These are phyloP conservation scores for Ganoderma lingzhi DNA, from an alignment of 1,284 basidiomycete genomes.

Conservation along the genomic window DNA sequence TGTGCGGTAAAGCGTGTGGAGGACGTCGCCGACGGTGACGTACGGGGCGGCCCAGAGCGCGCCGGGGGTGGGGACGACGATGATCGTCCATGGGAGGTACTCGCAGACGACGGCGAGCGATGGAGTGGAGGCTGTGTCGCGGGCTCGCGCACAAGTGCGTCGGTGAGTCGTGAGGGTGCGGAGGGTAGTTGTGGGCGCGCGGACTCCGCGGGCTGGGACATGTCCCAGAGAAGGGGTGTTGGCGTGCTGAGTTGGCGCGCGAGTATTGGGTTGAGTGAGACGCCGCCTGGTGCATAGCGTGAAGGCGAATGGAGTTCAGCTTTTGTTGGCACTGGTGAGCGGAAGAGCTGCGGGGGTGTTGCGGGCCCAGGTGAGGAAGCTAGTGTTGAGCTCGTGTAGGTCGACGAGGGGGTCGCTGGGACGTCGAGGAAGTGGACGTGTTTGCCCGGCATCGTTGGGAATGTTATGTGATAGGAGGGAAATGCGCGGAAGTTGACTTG, in stretches of 20 bases:
- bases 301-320: slow-evolving; percentile 2
- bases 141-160: slow-evolving; percentile 21
- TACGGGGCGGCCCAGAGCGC: slow-evolving; percentile 29
- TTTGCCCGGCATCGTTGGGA: slow-evolving; percentile 26
- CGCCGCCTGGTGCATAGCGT: slow-evolving; percentile 4
- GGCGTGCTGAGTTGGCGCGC: slow-evolving; percentile 13
- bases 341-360: slow-evolving; percentile 20
- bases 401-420: slow-evolving; percentile 25
- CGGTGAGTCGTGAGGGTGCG: slow-evolving; percentile 14
- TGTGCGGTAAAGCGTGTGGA: slow-evolving; percentile 32
- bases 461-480: neutral
- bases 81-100: slow-evolving; percentile 31
- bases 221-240: slow-evolving; percentile 28
- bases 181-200: slow-evolving; percentile 14
- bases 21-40: slow-evolving; percentile 36
- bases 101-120: slow-evolving; percentile 29
- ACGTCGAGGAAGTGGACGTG: slow-evolving; percentile 33
- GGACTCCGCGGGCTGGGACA: slow-evolving; percentile 21
- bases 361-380: slow-evolving; percentile 26
- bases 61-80: slow-evolving; percentile 18
- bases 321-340: slow-evolving; percentile 16
- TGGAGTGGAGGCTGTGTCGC: slow-evolving; percentile 24
- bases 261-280: slow-evolving; percentile 26
- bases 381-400: slow-evolving; percentile 27
- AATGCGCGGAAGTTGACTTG: neutral